Evolutionary conservation across 176 grass and related monocot genomes (phyloP), one percentile per base, ranked within the genome.

Genomic region (Olyra latifolia): DNA sequence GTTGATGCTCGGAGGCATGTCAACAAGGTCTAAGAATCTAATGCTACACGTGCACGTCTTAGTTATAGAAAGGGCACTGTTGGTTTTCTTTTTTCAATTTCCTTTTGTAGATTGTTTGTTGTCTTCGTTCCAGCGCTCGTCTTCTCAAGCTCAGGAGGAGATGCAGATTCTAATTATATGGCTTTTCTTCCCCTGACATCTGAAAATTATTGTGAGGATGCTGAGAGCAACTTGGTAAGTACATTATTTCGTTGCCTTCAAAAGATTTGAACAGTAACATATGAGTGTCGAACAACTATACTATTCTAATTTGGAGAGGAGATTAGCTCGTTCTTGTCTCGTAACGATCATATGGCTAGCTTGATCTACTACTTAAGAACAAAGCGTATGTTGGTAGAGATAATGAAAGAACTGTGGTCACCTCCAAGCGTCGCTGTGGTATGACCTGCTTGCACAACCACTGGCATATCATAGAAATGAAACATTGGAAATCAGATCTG

Each of bases 391-490:
- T 5, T 53, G 23, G 4, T 30, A 5, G 83, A 78, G 22, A 29
- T 77, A n/a, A 27, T 79, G 19, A 83, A 86, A 45, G 84, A 85
- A 60, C 62, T 92, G 11, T 27, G 89, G 52, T 73, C 87, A 24
- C 93, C 82, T 54, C 93, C 93, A 40, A 92, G 62, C 44, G 53
- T 85, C 57, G 93, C 90, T 3, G 82, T 87, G 23, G 90, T 92
- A 89, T 19, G 16, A 47, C 38, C 7, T 10, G 15, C 20, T 84
- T 63, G 39, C 3, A 20, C 47, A 24, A 16, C 6, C n/a, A 15
- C 1, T 35, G 22, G 5, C 32, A 35, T 35, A 57, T 14, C 66
- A 5, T 24, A 3, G 24, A 53, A 49, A 27, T 82, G 24, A 67
- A 67, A 25, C 22, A 72, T 22, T 41, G 0, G 0, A 72, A 56